Base-by-base conservation (phyloP, 768 basidiomycete species). In the Pleurotus djamor region DNA sequence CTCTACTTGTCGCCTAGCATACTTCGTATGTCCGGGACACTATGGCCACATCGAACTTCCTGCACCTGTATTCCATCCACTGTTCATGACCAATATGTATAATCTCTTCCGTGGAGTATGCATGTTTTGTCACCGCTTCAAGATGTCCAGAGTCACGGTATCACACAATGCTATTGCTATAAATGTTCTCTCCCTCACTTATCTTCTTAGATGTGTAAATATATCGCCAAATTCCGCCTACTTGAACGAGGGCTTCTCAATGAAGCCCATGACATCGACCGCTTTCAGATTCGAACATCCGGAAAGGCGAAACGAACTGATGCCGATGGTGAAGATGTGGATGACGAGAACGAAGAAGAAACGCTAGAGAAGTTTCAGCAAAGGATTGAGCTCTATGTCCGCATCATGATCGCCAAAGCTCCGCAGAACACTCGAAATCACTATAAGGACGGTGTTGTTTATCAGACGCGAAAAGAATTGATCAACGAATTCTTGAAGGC, bases 11-110 rank as follows among this genome's bases (percentile, higher is more conserved):
- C 89, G 83, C 59, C 83, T 97, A 67, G 92, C 87, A 49, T 96
- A 94, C 68, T 98, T 89, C 76, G 89, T 89, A 60, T 99, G 97
- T 72, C 96, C 97, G 1, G 97, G 97, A 14, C 97, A 99, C 73
- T 99, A 91, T 74, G 97, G 97, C 17, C 97, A 98, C 73, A 96
- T 99, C 61, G 94, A 98, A 61, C 83, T 99, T 5, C 95, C 96
- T 16, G 84, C 91, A 14, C 96, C 97, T 12, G 93, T 98, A 2
- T 98, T 92, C 69, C 96, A 99, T 68, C 97, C 97, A 0, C 76
- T 99, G 41, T 99, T 98, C 74, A 94, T 98, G 87, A 79, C 82
- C 35, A 92, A 96, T 67, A 88, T 91, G 79, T 96, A 88, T 70
- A 89, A 89, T 63, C 76, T 98, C 48, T 77, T 99, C 17, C 86